A percentile compares a stretch with the other conserved stretches of the same genome.
Conservation (phyloP, 163 green algal species). For the Chloroidium sp. region DNA sequence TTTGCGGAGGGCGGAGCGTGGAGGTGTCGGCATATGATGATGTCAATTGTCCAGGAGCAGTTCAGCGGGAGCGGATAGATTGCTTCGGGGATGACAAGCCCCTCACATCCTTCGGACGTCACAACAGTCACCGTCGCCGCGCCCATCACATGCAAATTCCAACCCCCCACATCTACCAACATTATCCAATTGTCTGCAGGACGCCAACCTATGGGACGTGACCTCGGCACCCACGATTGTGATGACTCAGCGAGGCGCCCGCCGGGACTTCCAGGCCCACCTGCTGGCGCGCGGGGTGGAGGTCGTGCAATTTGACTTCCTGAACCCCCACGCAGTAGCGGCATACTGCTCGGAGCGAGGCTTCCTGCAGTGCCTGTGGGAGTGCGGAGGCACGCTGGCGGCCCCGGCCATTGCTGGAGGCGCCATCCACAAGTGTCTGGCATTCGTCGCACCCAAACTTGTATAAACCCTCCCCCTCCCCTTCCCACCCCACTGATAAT, state of each 20-base stretch:
- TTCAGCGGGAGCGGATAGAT: no score
- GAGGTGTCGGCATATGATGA: no score
- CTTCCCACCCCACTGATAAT: no score
- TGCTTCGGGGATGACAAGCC: no score
- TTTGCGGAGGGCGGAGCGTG: no score
- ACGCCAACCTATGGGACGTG: slow-evolving; percentile 87
- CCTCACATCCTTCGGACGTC: no score
- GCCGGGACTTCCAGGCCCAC: slow-evolving; percentile 57
- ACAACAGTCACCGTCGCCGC: no score
- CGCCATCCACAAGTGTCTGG: slow-evolving; percentile 89
- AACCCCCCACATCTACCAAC: no score
- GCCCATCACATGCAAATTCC: no score
- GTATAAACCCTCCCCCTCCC: slow-evolving; percentile 9
- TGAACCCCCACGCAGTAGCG: slow-evolving; percentile 77
- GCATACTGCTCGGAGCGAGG: slow-evolving; percentile 83
- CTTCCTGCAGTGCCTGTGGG: slow-evolving; percentile 90
- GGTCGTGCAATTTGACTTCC: slow-evolving; percentile 95
- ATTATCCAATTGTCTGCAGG: slow-evolving; percentile 17
- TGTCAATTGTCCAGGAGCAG: no score
- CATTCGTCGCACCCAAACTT: slow-evolving; percentile 97
- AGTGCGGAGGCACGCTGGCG: slow-evolving; percentile 91
- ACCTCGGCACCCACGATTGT: slow-evolving; percentile 87
- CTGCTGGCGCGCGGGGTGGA: slow-evolving; percentile 63
- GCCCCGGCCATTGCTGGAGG: slow-evolving; percentile 76
- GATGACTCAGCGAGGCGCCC: slow-evolving; percentile 83